A percentile compares a stretch with the other conserved stretches of the same genome.
phyloP scores from a whole-genome alignment of 2,329 filamentous ascomycete genomes.

The Tolypocladium tropicale region DNA sequence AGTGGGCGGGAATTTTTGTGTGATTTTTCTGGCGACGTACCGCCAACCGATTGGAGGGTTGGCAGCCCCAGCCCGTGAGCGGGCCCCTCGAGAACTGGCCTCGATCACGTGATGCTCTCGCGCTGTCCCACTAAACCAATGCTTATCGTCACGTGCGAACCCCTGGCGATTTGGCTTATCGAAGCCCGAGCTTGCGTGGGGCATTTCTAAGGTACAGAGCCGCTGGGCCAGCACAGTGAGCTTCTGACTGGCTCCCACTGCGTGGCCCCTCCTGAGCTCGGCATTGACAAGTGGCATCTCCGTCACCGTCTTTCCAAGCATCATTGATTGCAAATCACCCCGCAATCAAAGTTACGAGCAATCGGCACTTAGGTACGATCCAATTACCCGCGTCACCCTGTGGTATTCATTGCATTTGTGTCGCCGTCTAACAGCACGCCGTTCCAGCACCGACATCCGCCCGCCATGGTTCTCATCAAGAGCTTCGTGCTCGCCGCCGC shows the following conservation, averaged over 20 bases:
- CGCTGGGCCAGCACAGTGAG: background rate
- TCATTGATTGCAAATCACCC: background rate
- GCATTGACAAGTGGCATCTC: conserved; percentile 21
- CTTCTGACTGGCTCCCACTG: background rate
- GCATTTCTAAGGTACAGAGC: background rate
- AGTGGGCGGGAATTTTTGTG: conserved; percentile 29
- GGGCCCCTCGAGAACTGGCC: background rate
- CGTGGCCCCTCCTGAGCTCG: conserved; percentile 1
- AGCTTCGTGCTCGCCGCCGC: conserved; percentile 48
- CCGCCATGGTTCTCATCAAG: conserved; percentile 47
- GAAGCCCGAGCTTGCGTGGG: conserved; percentile 1
- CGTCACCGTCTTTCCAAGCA: background rate
- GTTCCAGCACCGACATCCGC: conserved; percentile 4
- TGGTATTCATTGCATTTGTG: background rate
- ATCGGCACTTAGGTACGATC: background rate
- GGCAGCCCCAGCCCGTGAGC: conserved; percentile 21
- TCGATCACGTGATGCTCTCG: background rate
- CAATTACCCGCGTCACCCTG: background rate
- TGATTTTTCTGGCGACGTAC: conserved; percentile 21
- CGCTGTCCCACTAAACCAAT: conserved; percentile 2
- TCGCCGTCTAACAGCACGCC: background rate
- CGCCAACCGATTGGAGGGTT: conserved; percentile 25
- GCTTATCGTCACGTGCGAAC: conserved; percentile 11
- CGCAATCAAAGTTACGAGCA: background rate
- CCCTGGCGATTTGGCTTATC: background rate